These are phyloP conservation scores for Colletotrichum tropicale DNA, from an alignment of 2,329 filamentous ascomycete species.

Conservation along the genomic window DNA sequence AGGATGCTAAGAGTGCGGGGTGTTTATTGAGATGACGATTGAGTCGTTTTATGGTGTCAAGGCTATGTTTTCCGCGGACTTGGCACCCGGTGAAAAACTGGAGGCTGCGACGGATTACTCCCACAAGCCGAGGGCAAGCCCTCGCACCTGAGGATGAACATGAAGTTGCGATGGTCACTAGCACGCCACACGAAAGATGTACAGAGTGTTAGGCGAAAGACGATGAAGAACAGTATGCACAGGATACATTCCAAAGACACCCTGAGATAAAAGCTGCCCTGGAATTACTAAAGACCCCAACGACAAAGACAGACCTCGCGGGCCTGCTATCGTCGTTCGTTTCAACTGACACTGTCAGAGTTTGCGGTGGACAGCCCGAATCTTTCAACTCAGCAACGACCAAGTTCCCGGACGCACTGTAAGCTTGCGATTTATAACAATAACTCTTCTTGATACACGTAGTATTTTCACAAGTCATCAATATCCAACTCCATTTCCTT, in stretches of 20 bases:
- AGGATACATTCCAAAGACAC: too few species aligned
- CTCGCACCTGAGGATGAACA: background rate
- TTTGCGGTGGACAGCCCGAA: background rate
- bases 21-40: background rate
- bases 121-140: background rate
- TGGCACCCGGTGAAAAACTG: background rate
- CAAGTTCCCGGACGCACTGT: background rate
- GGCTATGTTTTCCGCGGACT: background rate
- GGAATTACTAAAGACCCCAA: too few species aligned
- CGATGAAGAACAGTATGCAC: too few species aligned
- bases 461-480: background rate
- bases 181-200: rapidly evolving
- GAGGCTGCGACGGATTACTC: background rate
- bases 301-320: background rate
- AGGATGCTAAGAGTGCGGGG: background rate
- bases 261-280: too few species aligned
- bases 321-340: background rate
- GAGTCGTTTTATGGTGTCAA: background rate
- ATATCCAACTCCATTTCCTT: background rate
- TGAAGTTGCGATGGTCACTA: background rate
- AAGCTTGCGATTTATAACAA: background rate
- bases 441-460: background rate
- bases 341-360: background rate
- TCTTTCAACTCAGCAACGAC: background rate
- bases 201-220: background rate